Base-by-base conservation (phyloP, 306 rosid genomes). In the Prunus fruticosa region DNA sequence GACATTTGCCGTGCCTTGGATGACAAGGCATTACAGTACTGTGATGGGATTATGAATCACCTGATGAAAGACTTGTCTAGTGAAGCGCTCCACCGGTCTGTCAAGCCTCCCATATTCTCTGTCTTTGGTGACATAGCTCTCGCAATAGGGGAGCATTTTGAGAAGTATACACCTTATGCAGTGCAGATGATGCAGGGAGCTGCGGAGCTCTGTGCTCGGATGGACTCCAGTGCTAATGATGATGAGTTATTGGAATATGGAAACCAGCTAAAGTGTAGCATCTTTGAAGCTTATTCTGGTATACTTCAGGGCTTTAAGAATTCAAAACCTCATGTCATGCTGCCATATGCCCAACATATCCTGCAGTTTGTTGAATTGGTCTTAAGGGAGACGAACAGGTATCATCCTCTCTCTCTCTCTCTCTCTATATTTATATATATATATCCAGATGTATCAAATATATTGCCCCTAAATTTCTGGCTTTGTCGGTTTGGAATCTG, bases 251-350 rank as follows among this genome's bases (percentile, higher is more conserved):
- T 77, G 79, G 85, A 82, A 23, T 82, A 77, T 6, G 81, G 75
- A 14, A 78, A 77, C 79, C 85, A 65, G 79, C 82, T 82, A 11
- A 82, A 74, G 69, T 77, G 82, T 61, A 82, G 79, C 82, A 82
- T 82, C 64, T 82, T 82, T 52, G 85, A 82, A 76, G 85, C 85
- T 19, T 82, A 82, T 49, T 82, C 85, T 34, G 85, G 85, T 56
- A 77, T 81, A 32, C 78, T 81, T 32, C 85, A 81, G 78, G 85
- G 85, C 2, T 77, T 81, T 23, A 77, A 77, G 61, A 60, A 67
- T 67, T 77, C 79, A 15, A 82, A 82, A 72, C 54, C 85, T 47
- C 79, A 82, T 43, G 72, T 82, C 49, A 82, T 82, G 85, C 15
- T 77, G 47, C 85, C 85, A 50, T 77, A 82, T 77, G 85, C 85